These are phyloP conservation scores for Citrullus mucosospermus DNA, from an alignment of 306 rosid genomes.

Conservation along the genomic window DNA sequence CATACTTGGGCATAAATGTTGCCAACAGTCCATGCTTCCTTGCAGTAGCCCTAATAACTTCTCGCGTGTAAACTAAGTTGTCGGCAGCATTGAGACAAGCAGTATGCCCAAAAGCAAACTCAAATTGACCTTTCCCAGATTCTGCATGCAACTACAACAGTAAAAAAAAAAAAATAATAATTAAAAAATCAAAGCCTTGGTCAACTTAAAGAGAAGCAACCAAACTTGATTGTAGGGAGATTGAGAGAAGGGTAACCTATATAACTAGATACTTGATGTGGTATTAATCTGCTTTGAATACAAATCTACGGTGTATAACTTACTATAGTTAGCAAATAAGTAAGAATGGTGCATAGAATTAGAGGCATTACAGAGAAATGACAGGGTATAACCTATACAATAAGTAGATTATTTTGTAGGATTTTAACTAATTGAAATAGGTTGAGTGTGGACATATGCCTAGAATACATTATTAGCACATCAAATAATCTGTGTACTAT, in stretches of 20 bases:
- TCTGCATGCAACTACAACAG: slow-evolving; percentile 63
- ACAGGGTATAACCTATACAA: background rate
- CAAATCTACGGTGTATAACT: background rate
- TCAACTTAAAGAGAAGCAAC: background rate
- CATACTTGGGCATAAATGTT: slow-evolving; percentile 91
- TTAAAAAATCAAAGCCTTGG: background rate
- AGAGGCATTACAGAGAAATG: background rate
- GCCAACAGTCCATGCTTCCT: slow-evolving; percentile 77
- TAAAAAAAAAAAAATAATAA: background rate
- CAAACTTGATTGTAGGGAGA: background rate
- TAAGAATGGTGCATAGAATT: background rate
- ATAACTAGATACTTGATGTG: background rate
- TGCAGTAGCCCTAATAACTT: slow-evolving; percentile 57
- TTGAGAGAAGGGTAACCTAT: background rate
- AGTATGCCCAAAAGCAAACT: slow-evolving; percentile 44
- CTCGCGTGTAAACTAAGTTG: slow-evolving; percentile 60
- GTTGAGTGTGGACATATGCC: background rate
- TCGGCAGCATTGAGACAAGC: slow-evolving; percentile 59
- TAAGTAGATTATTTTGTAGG: background rate
- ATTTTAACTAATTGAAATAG: background rate
- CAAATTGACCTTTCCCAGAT: slow-evolving; percentile 85
- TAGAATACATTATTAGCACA: background rate
- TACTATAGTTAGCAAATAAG: background rate
- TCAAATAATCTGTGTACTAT: background rate
- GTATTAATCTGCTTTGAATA: background rate